phyloP scores from a whole-genome alignment of 179 eudicot genomes.

The Drosera spatulata region DNA sequence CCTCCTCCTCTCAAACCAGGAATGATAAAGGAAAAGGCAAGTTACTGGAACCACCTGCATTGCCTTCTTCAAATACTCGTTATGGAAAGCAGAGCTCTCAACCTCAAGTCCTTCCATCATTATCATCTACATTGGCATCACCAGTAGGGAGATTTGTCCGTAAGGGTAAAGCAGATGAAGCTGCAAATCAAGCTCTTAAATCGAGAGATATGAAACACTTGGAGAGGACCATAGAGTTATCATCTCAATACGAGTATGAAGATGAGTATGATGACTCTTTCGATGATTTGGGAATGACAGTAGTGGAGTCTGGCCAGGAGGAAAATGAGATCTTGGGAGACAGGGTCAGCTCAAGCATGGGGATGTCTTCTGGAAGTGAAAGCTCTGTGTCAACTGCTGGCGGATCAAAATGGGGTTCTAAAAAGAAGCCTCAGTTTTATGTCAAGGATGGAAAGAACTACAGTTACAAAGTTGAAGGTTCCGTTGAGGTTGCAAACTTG shows the following conservation, averaged over 20 bases:
- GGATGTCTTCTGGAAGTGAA: constrained; percentile 21
- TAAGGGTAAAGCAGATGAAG: constrained; percentile 29
- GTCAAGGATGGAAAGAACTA: constrained; percentile 97
- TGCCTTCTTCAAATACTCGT: constrained; percentile 10
- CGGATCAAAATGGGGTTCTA: constrained; percentile 54
- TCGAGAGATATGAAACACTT: constrained; percentile 36
- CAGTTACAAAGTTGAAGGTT: constrained; percentile 84
- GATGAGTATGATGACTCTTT: constrained; percentile 99
- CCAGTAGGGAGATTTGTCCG: constrained; percentile 61
- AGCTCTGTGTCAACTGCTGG: constrained; percentile 27
- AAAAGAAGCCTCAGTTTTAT: constrained; percentile 69
- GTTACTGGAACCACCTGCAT: constrained; percentile 28
- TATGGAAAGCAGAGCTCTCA: constrained; percentile 9
- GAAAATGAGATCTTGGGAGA: constrained; percentile 47
- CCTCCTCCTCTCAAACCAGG: constrained; percentile 19
- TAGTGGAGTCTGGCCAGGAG: constrained; percentile 71
- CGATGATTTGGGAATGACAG: constrained; percentile 76
- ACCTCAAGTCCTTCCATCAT: constrained; percentile 28
- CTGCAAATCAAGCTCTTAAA: constrained; percentile 32
- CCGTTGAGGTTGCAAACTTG: constrained; percentile 69
- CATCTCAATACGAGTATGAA: constrained; percentile 77
- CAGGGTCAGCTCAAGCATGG: constrained; percentile 21
- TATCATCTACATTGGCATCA: constrained; percentile 12
- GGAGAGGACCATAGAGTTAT: constrained; percentile 53
- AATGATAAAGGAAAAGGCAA: constrained; percentile 83